These are phyloP conservation scores for Euphorbia peplus DNA, from an alignment of 345 rosid genomes.

Conservation along the genomic window DNA sequence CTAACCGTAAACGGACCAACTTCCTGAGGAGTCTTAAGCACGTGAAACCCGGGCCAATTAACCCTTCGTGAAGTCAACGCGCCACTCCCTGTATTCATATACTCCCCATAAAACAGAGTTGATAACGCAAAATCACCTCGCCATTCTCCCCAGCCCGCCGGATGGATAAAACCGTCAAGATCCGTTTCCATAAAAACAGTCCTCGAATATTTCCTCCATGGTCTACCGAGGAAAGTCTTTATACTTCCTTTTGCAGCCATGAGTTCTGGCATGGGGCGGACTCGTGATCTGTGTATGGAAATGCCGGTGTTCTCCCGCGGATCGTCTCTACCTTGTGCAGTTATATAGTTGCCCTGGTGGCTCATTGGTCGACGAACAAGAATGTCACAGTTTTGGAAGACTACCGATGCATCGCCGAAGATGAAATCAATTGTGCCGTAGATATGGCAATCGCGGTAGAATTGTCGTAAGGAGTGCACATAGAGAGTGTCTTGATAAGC, in stretches of 20 bases:
- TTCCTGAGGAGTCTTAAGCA: constrained; percentile 35
- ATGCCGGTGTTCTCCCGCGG: constrained; percentile 55
- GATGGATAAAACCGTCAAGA: constrained; percentile 49
- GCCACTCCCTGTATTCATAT: constrained; percentile 52
- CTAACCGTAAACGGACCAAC: constrained; percentile 43
- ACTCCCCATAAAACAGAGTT: constrained; percentile 60
- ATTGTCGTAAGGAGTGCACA: constrained; percentile 54
- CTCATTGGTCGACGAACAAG: constrained; percentile 52
- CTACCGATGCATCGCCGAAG: constrained; percentile 57
- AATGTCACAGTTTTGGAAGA: constrained; percentile 74
- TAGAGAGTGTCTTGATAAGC: constrained; percentile 72
- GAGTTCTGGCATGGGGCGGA: constrained; percentile 45
- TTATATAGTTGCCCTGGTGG: constrained; percentile 53
- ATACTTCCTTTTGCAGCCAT: constrained; percentile 29
- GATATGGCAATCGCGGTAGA: constrained; percentile 70
- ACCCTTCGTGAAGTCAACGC: constrained; percentile 40
- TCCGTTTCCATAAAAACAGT: constrained; percentile 36
- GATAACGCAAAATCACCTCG: constrained; percentile 47
- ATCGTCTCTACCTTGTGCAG: constrained; percentile 63
- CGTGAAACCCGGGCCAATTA: constrained; percentile 69
- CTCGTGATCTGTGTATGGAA: constrained; percentile 45
- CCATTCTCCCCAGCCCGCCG: constrained; percentile 66
- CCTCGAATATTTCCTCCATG: constrained; percentile 60
- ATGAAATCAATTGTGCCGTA: constrained; percentile 76
- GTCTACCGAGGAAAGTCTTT: constrained; percentile 51